Percentiles rank a stretch among this genome's conserved stretches.
These are phyloP conservation scores for Vaccinium corymbosum DNA, from an alignment of 148 eudicot genomes.

Conservation along the genomic window DNA sequence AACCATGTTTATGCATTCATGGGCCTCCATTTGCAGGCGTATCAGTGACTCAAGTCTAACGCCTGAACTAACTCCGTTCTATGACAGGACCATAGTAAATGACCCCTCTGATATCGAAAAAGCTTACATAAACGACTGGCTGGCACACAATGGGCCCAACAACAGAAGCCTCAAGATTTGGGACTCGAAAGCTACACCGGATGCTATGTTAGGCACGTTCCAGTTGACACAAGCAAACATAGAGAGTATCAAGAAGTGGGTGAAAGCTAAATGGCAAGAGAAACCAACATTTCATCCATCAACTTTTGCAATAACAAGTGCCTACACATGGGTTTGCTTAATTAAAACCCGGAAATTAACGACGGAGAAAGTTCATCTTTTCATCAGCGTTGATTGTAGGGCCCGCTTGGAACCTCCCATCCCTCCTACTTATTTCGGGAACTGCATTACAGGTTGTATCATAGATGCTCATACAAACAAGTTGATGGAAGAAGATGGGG, in stretches of 20 bases:
- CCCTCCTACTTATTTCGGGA: too few species aligned
- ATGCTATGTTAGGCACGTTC: slow-evolving; percentile 10
- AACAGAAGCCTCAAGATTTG: slow-evolving; percentile 12
- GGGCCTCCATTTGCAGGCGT: slow-evolving; percentile 15
- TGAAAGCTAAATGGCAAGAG: background rate
- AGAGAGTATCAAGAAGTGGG: slow-evolving; percentile 1
- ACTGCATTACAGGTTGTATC: background rate
- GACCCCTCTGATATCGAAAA: background rate
- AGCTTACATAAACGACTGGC: background rate
- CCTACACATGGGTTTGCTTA: too few species aligned
- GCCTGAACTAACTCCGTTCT: background rate
- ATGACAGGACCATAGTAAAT: background rate
- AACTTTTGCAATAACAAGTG: background rate
- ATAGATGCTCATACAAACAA: background rate
- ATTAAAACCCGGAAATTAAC: too few species aligned
- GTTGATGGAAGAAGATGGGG: slow-evolving; percentile 15
- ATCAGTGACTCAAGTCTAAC: background rate
- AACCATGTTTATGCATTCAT: slow-evolving; percentile 18
- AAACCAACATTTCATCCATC: background rate
- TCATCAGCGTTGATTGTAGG: too few species aligned
- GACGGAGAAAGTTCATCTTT: too few species aligned
- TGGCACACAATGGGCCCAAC: slow-evolving; percentile 10
- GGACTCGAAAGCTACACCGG: background rate
- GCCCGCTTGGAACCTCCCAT: too few species aligned
- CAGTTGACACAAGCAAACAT: background rate